Percentiles rank a stretch among this genome's conserved stretches.
Evolutionary conservation across 257 asterid genomes (phyloP).

Genomic region (Solanum virginianum): DNA sequence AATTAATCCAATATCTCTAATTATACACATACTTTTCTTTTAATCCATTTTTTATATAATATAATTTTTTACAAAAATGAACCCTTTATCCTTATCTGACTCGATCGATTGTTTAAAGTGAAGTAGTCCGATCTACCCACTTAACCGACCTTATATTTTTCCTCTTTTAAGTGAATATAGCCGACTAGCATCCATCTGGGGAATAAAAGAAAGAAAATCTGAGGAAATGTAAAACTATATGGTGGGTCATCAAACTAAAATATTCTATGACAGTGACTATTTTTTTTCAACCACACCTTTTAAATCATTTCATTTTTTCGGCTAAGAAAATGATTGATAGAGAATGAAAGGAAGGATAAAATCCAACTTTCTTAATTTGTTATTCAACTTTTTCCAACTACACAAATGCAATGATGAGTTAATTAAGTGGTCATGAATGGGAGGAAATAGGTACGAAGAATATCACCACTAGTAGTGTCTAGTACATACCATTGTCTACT

Average conservation of each 20-base stretch:
- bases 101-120: not conserved
- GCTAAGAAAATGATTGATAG: not conserved
- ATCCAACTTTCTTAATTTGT: not conserved
- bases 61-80: no score
- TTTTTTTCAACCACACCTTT: not conserved
- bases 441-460: not conserved
- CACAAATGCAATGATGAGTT: not conserved
- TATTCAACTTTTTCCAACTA: not conserved
- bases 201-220: not conserved
- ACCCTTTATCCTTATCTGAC: no score
- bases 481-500: not conserved
- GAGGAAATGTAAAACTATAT: not conserved
- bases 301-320: not conserved
- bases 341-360: not conserved
- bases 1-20: no score
- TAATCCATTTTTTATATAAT: no score
- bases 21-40: no score
- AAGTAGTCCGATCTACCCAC: constrained; percentile 24
- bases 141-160: constrained; percentile 17
- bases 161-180: not conserved
- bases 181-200: not conserved
- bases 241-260: not conserved
- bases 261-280: not conserved
- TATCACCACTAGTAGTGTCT: not conserved
- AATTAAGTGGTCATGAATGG: not conserved